phyloP scores from a whole-genome alignment of 225 moss, liverwort and hornwort genomes.

The Bryoerythrophyllum caledonicum region DNA sequence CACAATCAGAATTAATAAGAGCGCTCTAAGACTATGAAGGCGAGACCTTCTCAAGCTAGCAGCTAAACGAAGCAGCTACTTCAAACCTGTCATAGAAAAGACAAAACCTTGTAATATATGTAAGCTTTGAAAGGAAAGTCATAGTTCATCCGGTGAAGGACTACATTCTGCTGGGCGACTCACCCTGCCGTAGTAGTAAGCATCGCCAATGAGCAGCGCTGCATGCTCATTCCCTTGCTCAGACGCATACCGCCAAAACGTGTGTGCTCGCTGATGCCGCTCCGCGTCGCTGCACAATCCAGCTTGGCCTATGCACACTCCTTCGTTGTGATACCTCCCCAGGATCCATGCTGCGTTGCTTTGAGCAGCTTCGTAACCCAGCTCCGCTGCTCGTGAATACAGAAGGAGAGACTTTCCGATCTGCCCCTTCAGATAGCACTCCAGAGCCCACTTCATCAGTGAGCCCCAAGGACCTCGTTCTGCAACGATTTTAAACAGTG shows the following conservation, averaged over 20 bases:
- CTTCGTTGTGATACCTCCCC: slow-evolving; percentile 75
- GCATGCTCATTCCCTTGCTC: slow-evolving; percentile 99
- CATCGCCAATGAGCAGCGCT: slow-evolving; percentile 94
- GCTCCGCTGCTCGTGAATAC: slow-evolving; percentile 96
- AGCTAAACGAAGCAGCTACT: neutral
- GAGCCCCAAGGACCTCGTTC: slow-evolving; percentile 96
- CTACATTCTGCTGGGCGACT: slow-evolving; percentile 11
- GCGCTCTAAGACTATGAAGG: neutral
- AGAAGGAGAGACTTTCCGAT: slow-evolving; percentile 79
- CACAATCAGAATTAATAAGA: neutral
- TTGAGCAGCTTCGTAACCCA: slow-evolving; percentile 96
- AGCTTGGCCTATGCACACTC: slow-evolving; percentile 71
- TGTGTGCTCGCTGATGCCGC: slow-evolving; percentile 82
- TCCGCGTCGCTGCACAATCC: slow-evolving; percentile 83
- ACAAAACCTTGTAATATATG: neutral
- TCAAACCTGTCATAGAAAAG: neutral
- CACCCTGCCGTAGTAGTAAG: slow-evolving; percentile 96
- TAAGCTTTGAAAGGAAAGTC: neutral
- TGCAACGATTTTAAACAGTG: slow-evolving; percentile 88
- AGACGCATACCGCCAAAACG: slow-evolving; percentile 85
- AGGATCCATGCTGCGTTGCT: slow-evolving; percentile 99
- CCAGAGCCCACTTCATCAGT: slow-evolving; percentile 86
- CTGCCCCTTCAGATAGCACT: slow-evolving; percentile 83
- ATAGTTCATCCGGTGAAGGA: neutral
- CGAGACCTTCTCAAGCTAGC: neutral